Base-by-base conservation (phyloP, 2,329 filamentous ascomycete species). In the Penicillium sp. region DNA sequence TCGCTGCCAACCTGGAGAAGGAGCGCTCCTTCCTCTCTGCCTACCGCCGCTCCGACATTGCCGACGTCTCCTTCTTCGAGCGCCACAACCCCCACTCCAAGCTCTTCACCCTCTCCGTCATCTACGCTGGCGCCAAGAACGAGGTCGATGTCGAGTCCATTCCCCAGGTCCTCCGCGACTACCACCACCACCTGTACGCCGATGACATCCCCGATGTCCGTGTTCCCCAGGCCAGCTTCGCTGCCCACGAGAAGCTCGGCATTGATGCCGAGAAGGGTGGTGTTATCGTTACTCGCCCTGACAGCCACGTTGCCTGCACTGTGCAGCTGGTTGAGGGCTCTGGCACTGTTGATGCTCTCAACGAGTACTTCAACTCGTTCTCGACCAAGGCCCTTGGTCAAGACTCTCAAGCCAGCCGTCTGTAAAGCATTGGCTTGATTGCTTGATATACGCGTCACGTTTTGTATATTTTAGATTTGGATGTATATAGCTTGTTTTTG, bases 161-260 rank as follows among this genome's bases (percentile, higher is more conserved):
- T 1, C 93, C 93, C 0, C 81, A 83, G 22, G 72, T 91, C 2
- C 83, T 97, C 60, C 87, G 86, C 5, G 84, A 91, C 58, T 97
- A 97, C 76, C 84, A 88, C 53, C 89, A 93, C 70, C 90, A 95
- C 70, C 83, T 97, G 38, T 97, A 96, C 72, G 91, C 92, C 0
- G 93, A 97, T 71, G 92, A 97, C 76, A 83, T 90, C 53, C 89
- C 86, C 81, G 91, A 95, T 73, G 82, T 85, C 47, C 83, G 86
- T 7, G 89, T 92, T 0, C 88, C 90, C 0, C 82, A 89, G 22
- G 89, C 91, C 1, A 84, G 83, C 68, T 92, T 89, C 5, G 84
- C 91, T 2, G 92, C 92, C 5, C 93, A 97, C 77, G 88, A 89
- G 45, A 97, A 96, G 84, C 90, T 96, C 84, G 93, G 93, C 0